Evolutionary conservation across 257 asterid genomes (phyloP).

Genomic region (Solanum sejunctum): DNA sequence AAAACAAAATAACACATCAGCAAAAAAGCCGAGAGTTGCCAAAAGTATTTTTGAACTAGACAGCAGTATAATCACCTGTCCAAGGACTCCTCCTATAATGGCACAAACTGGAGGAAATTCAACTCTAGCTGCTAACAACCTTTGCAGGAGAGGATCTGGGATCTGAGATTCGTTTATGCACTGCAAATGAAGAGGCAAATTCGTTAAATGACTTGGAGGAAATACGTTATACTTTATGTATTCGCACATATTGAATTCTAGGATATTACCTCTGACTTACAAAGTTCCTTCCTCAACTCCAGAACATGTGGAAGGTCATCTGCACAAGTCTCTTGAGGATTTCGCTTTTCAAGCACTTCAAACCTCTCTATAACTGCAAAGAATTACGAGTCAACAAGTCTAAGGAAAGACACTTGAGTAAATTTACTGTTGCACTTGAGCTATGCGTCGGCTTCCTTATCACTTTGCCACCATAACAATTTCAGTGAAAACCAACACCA

Average conservation of each 20-base stretch:
- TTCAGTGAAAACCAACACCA: not conserved
- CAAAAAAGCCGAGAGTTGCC: not conserved
- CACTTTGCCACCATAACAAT: not conserved
- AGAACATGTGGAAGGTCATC: conserved; percentile 57
- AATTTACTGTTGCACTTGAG: not conserved
- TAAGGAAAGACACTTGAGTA: not conserved
- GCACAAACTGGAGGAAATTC: conserved; percentile 97
- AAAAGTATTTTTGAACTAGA: not conserved
- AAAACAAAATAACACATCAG: not conserved
- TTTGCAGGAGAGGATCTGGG: conserved; percentile 62
- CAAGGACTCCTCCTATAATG: conserved; percentile 81
- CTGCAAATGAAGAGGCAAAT: conserved; percentile 24
- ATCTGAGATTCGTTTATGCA: conserved; percentile 52
- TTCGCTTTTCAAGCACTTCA: conserved; percentile 60
- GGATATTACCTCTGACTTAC: conserved; percentile 49
- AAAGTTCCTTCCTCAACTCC: conserved; percentile 62
- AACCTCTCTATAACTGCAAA: conserved; percentile 69
- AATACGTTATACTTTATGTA: not conserved
- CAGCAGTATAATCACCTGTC: conserved; percentile 50
- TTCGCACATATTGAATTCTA: not conserved
- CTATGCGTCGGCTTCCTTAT: not conserved
- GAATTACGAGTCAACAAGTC: not conserved
- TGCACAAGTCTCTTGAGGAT: conserved; percentile 51
- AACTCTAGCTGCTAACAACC: conserved; percentile 49
- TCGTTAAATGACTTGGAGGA: not conserved